These are phyloP conservation scores for Thamnidium elegans DNA, from an alignment of 192 early-diverging fungal genomes.

Conservation along the genomic window DNA sequence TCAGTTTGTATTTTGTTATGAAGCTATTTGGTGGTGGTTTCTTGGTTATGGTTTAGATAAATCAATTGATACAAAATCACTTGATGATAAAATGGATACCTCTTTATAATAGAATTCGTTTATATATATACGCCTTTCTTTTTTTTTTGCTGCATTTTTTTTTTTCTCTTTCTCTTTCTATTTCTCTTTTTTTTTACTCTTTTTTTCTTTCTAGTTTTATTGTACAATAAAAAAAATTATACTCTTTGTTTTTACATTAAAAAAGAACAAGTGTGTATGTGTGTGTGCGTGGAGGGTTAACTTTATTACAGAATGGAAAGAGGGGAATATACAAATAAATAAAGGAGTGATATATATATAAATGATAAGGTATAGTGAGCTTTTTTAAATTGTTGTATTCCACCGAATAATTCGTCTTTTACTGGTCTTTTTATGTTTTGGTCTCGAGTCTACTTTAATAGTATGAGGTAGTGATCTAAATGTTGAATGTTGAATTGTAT, in stretches of 20 bases:
- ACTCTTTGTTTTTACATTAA: background rate
- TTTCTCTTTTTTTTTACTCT: too few relatives aligned
- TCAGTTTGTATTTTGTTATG: constrained; percentile 86
- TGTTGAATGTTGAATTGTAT: constrained; percentile 74
- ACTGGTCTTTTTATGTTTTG: constrained; percentile 34
- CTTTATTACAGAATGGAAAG: background rate
- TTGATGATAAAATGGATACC: too few relatives aligned
- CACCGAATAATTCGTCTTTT: constrained; percentile 30
- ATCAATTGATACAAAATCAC: background rate
- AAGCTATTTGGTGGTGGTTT: constrained; percentile 64
- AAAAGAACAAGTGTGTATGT: background rate
- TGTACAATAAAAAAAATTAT: too few relatives aligned
- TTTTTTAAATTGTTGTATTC: constrained; percentile 5
- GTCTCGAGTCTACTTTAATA: constrained; percentile 9
- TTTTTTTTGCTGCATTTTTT: background rate
- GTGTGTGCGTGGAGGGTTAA: too few relatives aligned
- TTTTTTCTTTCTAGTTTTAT: background rate
- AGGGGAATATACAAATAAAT: background rate
- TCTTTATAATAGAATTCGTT: background rate
- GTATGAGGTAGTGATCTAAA: constrained; percentile 61
- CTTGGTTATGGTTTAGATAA: constrained; percentile 3
- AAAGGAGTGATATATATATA: background rate
- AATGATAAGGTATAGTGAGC: background rate
- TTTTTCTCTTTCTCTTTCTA: background rate
- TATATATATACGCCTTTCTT: too few relatives aligned